Base-by-base conservation (phyloP, 2,329 filamentous ascomycete genomes). In the Lasiodiplodia theobromae region DNA sequence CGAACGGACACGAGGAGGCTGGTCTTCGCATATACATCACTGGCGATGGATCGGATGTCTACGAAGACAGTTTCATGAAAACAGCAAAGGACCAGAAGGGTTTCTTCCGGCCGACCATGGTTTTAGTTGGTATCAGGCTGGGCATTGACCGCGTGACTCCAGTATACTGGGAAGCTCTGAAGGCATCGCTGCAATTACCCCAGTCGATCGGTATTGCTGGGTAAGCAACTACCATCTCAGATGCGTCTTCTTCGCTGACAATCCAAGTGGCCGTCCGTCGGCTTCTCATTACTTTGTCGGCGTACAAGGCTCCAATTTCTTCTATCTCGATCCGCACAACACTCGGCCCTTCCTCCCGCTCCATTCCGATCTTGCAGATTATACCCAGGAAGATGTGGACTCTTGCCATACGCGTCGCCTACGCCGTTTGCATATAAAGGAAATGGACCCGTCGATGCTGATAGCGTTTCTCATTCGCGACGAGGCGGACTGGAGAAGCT, bases 401-500 rank as follows among this genome's bases (percentile, higher is more conserved):
- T 91, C 91, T 0, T 97, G 93, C 75, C 95, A 99, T 77, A 98
- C 94, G 0, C 88, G 92, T 63, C 90, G 95, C 58, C 82, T 99
- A 21, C 89, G 95, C 47, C 88, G 92, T 68, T 85, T 99, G 37
- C 91, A 96, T 73, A 86, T 99, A 60, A 89, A 89, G 69, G 94
- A 98, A 76, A 96, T 99, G 92, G 96, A 99, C 75, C 96, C 96
- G 0, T 97, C 94, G 76, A 99, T 99, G 96, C 83, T 99, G 52
- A 92, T 99, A 72, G 95, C 93, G 4, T 98, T 98, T 75, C 82
- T 99, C 44, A 94, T 99, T 70, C 87, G 86, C 51, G 88, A 92
- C 69, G 90, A 95, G 73, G 86, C 90, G 53, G 96, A 99, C 72
- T 98, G 95, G 91, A 82, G 86, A 49, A 86, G 88, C 66, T 98